These are phyloP conservation scores for Cairneyella variabilis DNA, from an alignment of 495 filamentous ascomycete species.

Conservation along the genomic window DNA sequence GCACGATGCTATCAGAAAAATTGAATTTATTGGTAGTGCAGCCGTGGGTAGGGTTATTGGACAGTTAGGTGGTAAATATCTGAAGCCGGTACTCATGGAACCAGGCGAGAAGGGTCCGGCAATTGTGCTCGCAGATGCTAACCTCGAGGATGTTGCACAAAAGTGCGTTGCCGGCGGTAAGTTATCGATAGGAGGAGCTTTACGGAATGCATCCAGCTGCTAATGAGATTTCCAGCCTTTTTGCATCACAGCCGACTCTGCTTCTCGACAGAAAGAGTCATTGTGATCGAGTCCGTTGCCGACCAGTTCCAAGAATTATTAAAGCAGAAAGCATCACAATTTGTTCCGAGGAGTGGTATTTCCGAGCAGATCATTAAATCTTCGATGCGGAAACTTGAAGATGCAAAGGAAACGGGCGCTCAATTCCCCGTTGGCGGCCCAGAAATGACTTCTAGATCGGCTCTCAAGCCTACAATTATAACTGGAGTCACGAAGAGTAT, in stretches of 20 bases:
- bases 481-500: background rate
- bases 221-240: no score
- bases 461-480: background rate
- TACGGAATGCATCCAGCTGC: no score
- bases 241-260: background rate
- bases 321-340: background rate
- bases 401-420: background rate
- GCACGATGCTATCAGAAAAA: conserved; percentile 49
- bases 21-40: conserved; percentile 63
- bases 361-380: background rate
- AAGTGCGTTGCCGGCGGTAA: background rate
- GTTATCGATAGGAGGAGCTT: no score
- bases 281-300: background rate
- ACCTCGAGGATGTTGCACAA: conserved; percentile 50
- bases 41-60: conserved; percentile 52
- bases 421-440: background rate
- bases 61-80: conserved; percentile 35
- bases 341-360: background rate
- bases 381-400: background rate
- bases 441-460: background rate
- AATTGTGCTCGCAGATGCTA: conserved; percentile 60
- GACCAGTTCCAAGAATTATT: background rate
- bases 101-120: conserved; percentile 60
- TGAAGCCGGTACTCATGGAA: conserved; percentile 65
- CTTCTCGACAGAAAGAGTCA: background rate